Evolutionary conservation across 2,329 filamentous ascomycete genomes (phyloP).

Genomic region (Orbilia oligospora): DNA sequence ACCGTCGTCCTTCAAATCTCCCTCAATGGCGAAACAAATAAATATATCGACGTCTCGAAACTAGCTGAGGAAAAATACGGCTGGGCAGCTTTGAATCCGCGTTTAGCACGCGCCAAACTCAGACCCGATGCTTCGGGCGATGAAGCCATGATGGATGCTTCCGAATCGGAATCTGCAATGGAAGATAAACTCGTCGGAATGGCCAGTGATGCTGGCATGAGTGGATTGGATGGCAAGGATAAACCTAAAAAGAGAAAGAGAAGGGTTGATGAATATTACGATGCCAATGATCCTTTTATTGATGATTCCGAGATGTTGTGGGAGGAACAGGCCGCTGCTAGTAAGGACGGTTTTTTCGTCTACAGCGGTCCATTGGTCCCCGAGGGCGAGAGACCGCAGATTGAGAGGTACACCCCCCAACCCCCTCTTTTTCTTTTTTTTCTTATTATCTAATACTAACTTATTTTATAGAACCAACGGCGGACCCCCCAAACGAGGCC

Average conservation of each 20-base stretch:
- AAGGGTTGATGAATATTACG: slow-evolving; percentile 82
- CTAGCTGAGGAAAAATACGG: slow-evolving; percentile 94
- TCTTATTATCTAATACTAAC: neutral
- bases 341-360: slow-evolving; percentile 97
- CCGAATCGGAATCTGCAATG: slow-evolving; percentile 84
- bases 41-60: slow-evolving; percentile 94
- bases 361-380: slow-evolving; percentile 93
- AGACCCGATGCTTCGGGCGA: slow-evolving; percentile 87
- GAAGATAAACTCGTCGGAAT: slow-evolving; percentile 69
- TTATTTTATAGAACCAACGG: slow-evolving; percentile 76
- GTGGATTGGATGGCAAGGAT: slow-evolving; percentile 67
- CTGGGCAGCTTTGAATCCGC: slow-evolving; percentile 92
- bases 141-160: slow-evolving; percentile 85
- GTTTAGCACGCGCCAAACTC: slow-evolving; percentile 88
- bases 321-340: slow-evolving; percentile 94
- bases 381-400: slow-evolving; percentile 82
- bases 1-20: slow-evolving; percentile 89
- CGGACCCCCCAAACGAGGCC: slow-evolving; percentile 73
- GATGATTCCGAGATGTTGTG: slow-evolving; percentile 95
- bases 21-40: slow-evolving; percentile 84
- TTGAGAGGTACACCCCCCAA: slow-evolving; percentile 71
- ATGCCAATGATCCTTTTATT: slow-evolving; percentile 85
- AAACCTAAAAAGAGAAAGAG: slow-evolving; percentile 81
- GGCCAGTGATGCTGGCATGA: slow-evolving; percentile 76
- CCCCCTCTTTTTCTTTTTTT: neutral